Conservation (phyloP, 2,329 filamentous ascomycete species). For the Colletotrichum echinochloae region DNA sequence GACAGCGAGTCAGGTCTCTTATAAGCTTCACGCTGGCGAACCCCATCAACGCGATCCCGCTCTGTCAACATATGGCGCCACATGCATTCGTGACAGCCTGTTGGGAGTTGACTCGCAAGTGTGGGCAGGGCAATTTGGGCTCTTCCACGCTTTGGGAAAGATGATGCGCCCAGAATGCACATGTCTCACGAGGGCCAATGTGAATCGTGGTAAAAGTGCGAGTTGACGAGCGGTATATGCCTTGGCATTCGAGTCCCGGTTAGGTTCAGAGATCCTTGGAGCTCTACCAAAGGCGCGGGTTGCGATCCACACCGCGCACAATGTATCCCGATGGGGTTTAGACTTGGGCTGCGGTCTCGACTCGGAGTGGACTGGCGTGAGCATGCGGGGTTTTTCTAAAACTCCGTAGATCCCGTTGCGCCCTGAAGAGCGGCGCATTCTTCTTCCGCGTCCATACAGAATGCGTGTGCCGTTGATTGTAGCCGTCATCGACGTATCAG, state of each 20-base stretch:
- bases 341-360: not conserved
- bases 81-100: not conserved
- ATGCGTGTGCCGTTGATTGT: too few species aligned
- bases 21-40: not conserved
- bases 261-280: not conserved
- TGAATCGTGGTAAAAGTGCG: too few species aligned
- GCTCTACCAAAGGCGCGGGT: not conserved
- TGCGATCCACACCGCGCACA: constrained; percentile 22
- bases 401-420: not conserved
- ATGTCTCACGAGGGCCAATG: not conserved
- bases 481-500: constrained; percentile 4
- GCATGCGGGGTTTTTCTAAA: not conserved
- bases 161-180: constrained; percentile 7
- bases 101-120: not conserved
- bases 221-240: not conserved
- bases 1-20: not conserved
- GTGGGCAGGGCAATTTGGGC: not conserved
- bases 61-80: not conserved
- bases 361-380: constrained; percentile 6
- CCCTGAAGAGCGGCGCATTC: not conserved
- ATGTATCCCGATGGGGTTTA: constrained; percentile 27
- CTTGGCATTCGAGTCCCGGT: constrained; percentile 4
- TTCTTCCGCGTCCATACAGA: constrained; percentile 5
- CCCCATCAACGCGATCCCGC: not conserved
- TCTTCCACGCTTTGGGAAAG: not conserved